Evolutionary conservation across 2,329 filamentous ascomycete species (phyloP).

Genomic region (Arthroderma sp.): DNA sequence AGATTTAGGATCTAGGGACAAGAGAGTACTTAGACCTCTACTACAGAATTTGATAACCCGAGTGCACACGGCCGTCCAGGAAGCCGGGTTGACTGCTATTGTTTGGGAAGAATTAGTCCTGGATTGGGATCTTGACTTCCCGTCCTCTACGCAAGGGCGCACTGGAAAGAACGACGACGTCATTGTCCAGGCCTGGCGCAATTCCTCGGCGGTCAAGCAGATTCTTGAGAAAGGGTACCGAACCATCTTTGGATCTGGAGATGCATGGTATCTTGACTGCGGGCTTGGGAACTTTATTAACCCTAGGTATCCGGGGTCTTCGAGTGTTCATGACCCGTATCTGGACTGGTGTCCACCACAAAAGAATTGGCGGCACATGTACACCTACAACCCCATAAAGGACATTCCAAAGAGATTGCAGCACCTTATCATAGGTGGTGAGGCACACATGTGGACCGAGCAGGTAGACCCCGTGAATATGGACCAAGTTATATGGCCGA

Average conservation of each 20-base stretch:
- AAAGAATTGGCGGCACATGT: slow-evolving; percentile 72
- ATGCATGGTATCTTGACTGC: slow-evolving; percentile 22
- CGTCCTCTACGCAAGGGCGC: slow-evolving; percentile 25
- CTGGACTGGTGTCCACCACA: slow-evolving; percentile 40
- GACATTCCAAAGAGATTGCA: slow-evolving; percentile 49
- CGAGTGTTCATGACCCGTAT: slow-evolving; percentile 7
- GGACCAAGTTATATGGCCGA: slow-evolving; percentile 66
- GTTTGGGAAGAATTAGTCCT: slow-evolving; percentile 83
- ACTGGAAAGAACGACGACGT: slow-evolving; percentile 37
- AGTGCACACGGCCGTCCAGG: slow-evolving; percentile 49
- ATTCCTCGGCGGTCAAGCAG: slow-evolving; percentile 14
- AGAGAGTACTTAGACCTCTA: slow-evolving; percentile 54
- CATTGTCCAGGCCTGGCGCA: slow-evolving; percentile 65
- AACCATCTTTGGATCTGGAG: slow-evolving; percentile 22
- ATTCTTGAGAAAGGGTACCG: slow-evolving; percentile 18
- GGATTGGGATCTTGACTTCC: slow-evolving; percentile 59
- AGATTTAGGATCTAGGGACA: slow-evolving; percentile 53
- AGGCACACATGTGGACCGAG: slow-evolving; percentile 71
- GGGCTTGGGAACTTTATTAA: slow-evolving; percentile 23
- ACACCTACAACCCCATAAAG: slow-evolving; percentile 61
- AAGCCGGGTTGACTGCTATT: slow-evolving; percentile 54
- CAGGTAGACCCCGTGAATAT: slow-evolving; percentile 62
- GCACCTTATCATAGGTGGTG: slow-evolving; percentile 63
- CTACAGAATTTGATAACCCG: slow-evolving; percentile 65
- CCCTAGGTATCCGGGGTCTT: slow-evolving; percentile 15